These are phyloP conservation scores for Mycena albidolilacea DNA, from an alignment of 768 basidiomycete genomes.

Conservation along the genomic window DNA sequence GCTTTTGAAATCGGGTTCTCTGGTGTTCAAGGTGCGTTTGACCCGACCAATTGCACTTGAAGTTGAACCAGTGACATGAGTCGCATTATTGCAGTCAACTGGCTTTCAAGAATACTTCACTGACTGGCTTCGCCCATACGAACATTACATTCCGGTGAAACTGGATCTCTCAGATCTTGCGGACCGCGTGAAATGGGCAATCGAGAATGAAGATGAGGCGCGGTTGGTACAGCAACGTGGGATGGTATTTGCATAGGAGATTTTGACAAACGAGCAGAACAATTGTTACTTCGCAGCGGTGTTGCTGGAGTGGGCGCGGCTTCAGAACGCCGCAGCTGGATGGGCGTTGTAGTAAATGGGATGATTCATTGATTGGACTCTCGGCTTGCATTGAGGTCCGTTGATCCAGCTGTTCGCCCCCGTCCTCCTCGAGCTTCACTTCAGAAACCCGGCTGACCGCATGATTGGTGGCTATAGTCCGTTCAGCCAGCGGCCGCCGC, in stretches of 20 bases:
- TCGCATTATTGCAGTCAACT: neutral
- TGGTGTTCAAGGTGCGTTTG: conserved; percentile 27
- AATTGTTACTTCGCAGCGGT: conserved; percentile 23
- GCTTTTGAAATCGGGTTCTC: conserved; percentile 8
- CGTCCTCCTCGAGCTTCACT: too few relatives aligned
- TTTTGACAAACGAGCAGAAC: conserved; percentile 23
- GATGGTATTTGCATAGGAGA: conserved; percentile 4
- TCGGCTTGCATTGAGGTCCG: too few relatives aligned
- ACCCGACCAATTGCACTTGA: neutral
- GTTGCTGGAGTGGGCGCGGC: conserved; percentile 24
- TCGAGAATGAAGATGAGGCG: conserved; percentile 18
- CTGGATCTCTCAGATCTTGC: conserved; percentile 20
- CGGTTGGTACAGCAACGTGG: conserved; percentile 11
- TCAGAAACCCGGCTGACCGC: too few relatives aligned
- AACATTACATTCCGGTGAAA: conserved; percentile 30
- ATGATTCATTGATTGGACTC: too few relatives aligned
- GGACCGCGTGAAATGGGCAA: conserved; percentile 17
- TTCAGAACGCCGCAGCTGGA: neutral
- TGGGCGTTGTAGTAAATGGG: too few relatives aligned
- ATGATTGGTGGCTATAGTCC: too few relatives aligned
- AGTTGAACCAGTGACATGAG: neutral
- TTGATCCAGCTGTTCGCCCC: too few relatives aligned
- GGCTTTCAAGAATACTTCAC: conserved; percentile 23
- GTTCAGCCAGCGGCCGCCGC: too few relatives aligned
- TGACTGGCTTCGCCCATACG: conserved; percentile 24